These are phyloP conservation scores for Sporothrix curviconia DNA, from an alignment of 2,329 filamentous ascomycete species.

Conservation along the genomic window DNA sequence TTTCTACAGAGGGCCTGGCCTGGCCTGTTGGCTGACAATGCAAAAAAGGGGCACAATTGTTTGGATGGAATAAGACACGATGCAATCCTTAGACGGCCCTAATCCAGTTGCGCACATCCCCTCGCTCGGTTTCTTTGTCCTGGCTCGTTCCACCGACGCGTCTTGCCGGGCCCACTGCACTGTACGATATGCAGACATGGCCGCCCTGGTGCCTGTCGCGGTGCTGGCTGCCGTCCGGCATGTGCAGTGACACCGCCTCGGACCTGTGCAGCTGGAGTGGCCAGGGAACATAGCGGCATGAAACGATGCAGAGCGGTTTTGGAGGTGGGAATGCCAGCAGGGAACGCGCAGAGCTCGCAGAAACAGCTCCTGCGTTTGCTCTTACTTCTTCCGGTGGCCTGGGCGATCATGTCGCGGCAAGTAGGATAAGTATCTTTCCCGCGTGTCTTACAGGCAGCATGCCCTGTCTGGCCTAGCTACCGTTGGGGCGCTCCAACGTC, in stretches of 20 bases:
- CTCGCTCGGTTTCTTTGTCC: too few relatives aligned
- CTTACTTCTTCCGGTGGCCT: not conserved
- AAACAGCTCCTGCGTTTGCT: not conserved
- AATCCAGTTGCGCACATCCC: too few relatives aligned
- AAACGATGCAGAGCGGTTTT: not conserved
- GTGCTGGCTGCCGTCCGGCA: constrained; percentile 4
- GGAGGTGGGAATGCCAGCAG: too few relatives aligned
- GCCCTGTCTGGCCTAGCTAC: not conserved
- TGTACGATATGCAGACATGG: not conserved
- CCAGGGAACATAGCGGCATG: not conserved
- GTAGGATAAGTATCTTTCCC: too few relatives aligned
- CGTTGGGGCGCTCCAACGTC: not conserved
- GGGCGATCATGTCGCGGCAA: too few relatives aligned
- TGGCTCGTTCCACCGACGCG: not conserved
- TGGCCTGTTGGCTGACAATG: not conserved
- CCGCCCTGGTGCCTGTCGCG: constrained; percentile 8
- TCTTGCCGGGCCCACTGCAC: not conserved
- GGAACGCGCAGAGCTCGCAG: not conserved
- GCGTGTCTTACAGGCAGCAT: not conserved
- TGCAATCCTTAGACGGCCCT: not conserved
- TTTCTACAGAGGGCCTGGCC: too few relatives aligned
- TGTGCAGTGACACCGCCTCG: constrained; percentile 13
- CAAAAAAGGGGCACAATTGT: not conserved
- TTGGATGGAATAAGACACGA: too few relatives aligned
- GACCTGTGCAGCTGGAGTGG: not conserved